Evolutionary conservation across 306 rosid genomes (phyloP).

Genomic region (Alnus glutinosa): DNA sequence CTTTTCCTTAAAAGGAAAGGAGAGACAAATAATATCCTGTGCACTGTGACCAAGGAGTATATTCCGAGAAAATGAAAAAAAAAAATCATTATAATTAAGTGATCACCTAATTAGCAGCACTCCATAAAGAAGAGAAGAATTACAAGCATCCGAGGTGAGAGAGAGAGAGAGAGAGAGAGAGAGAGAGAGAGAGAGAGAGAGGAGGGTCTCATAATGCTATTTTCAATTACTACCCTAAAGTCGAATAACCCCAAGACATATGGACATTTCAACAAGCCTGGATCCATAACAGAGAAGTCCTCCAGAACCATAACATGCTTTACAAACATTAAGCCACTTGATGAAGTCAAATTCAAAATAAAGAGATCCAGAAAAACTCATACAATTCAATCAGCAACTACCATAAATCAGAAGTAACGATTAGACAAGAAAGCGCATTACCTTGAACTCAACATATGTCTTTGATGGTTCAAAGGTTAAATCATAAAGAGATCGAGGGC

Average conservation of each 20-base stretch:
- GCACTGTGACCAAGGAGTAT: neutral
- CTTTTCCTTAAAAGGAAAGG: neutral
- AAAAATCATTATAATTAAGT: neutral
- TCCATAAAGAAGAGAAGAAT: neutral
- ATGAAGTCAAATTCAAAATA: conserved; percentile 2
- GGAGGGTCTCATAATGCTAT: neutral
- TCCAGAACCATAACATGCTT: conserved; percentile 16
- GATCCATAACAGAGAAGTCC: conserved; percentile 16
- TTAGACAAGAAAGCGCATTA: conserved; percentile 36
- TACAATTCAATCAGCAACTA: conserved; percentile 8
- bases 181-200: neutral
- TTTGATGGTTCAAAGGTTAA: conserved; percentile 82
- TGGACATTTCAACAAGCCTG: conserved; percentile 21
- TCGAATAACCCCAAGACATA: conserved; percentile 28
- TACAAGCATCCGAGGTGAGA: neutral
- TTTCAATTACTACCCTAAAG: conserved; percentile 18
- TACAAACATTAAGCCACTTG: conserved; percentile 9
- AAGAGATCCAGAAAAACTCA: conserved; percentile 2
- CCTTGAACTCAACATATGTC: conserved; percentile 85
- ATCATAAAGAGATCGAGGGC: conserved; percentile 79
- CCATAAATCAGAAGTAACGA: neutral
- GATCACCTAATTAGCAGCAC: neutral
- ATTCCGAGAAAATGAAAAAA: neutral
- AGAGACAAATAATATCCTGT: neutral
- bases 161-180: neutral